phyloP scores from a whole-genome alignment of 2,329 filamentous ascomycete genomes.

The Pyrenochaeta sp. region DNA sequence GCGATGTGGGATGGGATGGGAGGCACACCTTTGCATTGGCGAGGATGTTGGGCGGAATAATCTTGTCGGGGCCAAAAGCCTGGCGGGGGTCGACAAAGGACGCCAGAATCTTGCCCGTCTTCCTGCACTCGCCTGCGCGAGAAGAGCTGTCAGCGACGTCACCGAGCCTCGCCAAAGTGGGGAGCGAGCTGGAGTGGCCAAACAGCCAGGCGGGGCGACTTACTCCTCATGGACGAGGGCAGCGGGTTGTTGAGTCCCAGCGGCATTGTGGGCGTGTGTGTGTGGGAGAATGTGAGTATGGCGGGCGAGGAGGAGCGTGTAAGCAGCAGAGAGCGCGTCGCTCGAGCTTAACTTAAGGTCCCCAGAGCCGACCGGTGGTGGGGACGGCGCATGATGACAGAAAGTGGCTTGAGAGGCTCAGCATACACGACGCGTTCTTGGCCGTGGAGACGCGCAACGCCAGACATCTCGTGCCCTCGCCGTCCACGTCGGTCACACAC shows the following conservation, averaged over 20 bases:
- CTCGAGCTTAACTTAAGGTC: neutral
- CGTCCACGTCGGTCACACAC: no score
- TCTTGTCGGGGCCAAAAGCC: conserved; percentile 93
- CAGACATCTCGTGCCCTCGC: neutral
- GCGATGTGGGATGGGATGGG: conserved; percentile 7
- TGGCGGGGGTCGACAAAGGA: conserved; percentile 95
- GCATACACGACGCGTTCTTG: conserved; percentile 2
- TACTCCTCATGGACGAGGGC: conserved; percentile 61
- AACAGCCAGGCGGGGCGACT: no score
- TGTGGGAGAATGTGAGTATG: neutral
- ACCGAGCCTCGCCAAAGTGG: conserved; percentile 13
- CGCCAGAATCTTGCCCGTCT: conserved; percentile 92
- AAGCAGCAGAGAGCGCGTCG: conserved; percentile 2
- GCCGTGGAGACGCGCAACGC: conserved; percentile 2
- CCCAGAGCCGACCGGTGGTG: neutral
- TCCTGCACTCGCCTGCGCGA: conserved; percentile 87
- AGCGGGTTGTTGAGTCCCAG: conserved; percentile 62
- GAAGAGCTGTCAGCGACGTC: conserved; percentile 45
- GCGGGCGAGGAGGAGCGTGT: no score
- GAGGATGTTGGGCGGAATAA: conserved; percentile 90
- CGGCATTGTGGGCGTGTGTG: conserved; percentile 45
- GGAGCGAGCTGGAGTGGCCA: no score
- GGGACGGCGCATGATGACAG: neutral
- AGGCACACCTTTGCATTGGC: conserved; percentile 81
- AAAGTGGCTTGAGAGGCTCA: conserved; percentile 2